Conservation (phyloP, 805 yeast species). For the Cyberlindnera saturnus region DNA sequence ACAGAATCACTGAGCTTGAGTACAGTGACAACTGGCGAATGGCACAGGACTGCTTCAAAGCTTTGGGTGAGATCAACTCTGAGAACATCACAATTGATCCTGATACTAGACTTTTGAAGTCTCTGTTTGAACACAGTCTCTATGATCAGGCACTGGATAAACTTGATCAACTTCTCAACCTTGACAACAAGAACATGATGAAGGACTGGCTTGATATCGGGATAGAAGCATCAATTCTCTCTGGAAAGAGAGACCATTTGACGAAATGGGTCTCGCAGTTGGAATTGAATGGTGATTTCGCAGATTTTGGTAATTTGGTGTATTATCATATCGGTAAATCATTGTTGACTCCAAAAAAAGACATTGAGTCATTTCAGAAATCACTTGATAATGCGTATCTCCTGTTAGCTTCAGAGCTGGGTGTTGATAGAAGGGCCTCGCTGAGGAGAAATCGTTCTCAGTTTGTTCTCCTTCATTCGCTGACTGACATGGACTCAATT, state of each 20-base stretch:
- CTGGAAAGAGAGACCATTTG: constrained; percentile 48
- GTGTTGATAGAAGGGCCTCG: constrained; percentile 42
- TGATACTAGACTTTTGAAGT: constrained; percentile 56
- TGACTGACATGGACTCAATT: constrained; percentile 45
- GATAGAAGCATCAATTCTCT: constrained; percentile 64
- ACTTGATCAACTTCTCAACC: constrained; percentile 11
- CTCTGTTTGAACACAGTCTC: constrained; percentile 70
- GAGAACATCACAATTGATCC: constrained; percentile 24
- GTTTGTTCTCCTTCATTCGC: constrained; percentile 51
- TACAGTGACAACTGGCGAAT: constrained; percentile 82
- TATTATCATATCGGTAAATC: constrained; percentile 65
- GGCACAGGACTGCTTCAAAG: constrained; percentile 80
- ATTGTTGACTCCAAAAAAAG: constrained; percentile 33
- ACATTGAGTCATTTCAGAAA: constrained; percentile 28
- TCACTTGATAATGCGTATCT: constrained; percentile 47
- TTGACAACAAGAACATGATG: constrained; percentile 2
- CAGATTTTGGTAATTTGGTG: constrained; percentile 48
- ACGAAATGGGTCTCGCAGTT: constrained; percentile 53
- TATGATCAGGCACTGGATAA: constrained; percentile 44
- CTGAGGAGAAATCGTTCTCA: constrained; percentile 41
- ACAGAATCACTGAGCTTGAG: constrained; percentile 74
- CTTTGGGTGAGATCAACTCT: constrained; percentile 38
- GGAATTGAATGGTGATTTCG: constrained; percentile 34
- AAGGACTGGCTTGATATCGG: constrained; percentile 62
- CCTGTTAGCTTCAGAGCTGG: constrained; percentile 56